Conservation (phyloP, 2,329 filamentous ascomycete species). For the Gaeumannomyces sp. region DNA sequence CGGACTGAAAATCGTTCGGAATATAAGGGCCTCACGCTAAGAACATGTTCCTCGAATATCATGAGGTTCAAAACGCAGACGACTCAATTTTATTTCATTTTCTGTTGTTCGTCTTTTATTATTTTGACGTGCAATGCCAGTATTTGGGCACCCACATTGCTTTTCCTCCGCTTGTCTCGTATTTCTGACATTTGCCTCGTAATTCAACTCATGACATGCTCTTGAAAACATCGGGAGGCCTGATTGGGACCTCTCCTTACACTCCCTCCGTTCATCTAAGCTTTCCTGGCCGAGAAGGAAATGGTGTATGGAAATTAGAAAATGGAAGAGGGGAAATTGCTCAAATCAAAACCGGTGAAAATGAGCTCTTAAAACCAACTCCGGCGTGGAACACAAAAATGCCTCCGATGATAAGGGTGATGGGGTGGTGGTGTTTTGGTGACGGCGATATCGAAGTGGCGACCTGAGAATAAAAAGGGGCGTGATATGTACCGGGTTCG, state of each 20-base stretch:
- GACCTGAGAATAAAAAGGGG: neutral
- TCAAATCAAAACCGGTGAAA: too few species aligned
- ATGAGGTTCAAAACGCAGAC: neutral
- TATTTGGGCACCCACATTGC: neutral
- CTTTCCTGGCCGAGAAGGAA: neutral
- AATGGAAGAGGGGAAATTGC: neutral
- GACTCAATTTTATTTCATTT: neutral
- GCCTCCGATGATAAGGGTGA: neutral
- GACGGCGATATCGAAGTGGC: neutral
- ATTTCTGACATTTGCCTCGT: neutral
- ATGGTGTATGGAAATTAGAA: neutral
- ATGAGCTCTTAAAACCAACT: too few species aligned
- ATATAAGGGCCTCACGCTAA: neutral
- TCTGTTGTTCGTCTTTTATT: conserved; percentile 2
- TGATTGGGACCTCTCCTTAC: neutral
- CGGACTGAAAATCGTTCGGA: neutral
- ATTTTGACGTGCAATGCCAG: neutral
- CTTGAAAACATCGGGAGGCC: neutral
- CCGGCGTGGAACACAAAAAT: neutral
- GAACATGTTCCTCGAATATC: neutral
- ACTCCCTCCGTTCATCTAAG: neutral
- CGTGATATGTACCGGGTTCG: neutral
- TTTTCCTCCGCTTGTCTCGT: neutral
- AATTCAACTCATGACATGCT: neutral
- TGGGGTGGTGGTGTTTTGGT: neutral